Base-by-base conservation (phyloP, 176 grass and related monocot genomes). In the Zea luxurians region DNA sequence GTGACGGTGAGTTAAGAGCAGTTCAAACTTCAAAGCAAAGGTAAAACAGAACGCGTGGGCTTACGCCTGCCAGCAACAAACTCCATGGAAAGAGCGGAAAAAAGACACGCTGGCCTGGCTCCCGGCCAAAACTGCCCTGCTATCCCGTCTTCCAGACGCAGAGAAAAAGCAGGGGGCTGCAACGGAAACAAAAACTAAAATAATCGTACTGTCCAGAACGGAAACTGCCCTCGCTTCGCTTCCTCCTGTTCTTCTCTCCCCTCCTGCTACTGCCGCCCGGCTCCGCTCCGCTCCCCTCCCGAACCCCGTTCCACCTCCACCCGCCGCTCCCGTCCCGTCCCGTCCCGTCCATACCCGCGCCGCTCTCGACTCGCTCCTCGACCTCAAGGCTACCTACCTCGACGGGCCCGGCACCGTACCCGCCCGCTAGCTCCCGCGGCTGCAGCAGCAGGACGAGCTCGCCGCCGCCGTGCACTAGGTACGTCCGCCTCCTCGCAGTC, bases 91-190 rank as follows among this genome's bases (percentile, higher is more conserved):
- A 77, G 43, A 1, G 7, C 10, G 58, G 21, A 37, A 64, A 64
- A 13, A 21, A 27, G 46, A 71, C 45, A 16, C 68, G 67, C 18
- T 34, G 49, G 15, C 3, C 5, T 13, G 16, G 73, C 54, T 75
- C 59, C 73, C 73, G 37, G 54, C 74, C 58, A 35, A 37, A 64
- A 61, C 45, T 48, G 74, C 59, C 48, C 55, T 46, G 73, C 73
- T 75, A 12, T 37, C 8, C 57, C 42, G 20, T 5, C 58, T 77
- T 37, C 60, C 37, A 48, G 44, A 35, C 34, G n/a, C 1, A 4
- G 6, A 5, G 13, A 8, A 10, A 9, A 44, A 9, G 66, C 8
- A 1, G 37, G 6, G 7, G 43, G 43, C 13, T n/a, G 21, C 48
- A 64, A 11, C 59, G 44, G 13, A 64, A 62, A 62, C 7, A 68